Evolutionary conservation across 2,329 filamentous ascomycete species (phyloP).

Genomic region (Fusarium newnesense): DNA sequence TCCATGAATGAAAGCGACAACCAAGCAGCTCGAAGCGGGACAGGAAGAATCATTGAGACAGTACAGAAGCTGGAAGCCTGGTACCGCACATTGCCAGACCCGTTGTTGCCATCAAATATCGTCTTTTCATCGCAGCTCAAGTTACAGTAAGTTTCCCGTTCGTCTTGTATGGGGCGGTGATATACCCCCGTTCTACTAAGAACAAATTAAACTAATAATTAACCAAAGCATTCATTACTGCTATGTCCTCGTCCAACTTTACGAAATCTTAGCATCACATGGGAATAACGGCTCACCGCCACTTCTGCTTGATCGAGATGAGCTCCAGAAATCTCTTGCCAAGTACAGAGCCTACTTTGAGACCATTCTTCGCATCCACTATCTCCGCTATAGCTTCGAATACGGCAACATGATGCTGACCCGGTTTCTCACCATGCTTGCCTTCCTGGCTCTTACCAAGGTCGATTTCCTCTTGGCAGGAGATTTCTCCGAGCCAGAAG

Average conservation of each 20-base stretch:
- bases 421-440: slow-evolving; percentile 4
- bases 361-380: slow-evolving; percentile 16
- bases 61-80: neutral
- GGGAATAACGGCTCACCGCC: neutral
- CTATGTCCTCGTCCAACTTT: neutral
- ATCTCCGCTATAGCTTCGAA: slow-evolving; percentile 23
- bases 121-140: slow-evolving; percentile 16
- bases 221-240: neutral
- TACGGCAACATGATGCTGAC: slow-evolving; percentile 13
- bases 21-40: neutral
- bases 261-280: neutral
- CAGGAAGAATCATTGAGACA: neutral
- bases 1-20: neutral
- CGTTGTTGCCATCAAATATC: neutral
- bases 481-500: too few species aligned
- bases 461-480: too few species aligned
- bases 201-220: neutral
- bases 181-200: neutral
- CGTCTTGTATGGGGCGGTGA: neutral
- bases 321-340: neutral
- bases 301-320: neutral
- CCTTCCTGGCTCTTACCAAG: neutral
- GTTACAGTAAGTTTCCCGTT: slow-evolving; percentile 2
- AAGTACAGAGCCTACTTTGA: slow-evolving; percentile 13
- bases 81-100: neutral